Evolutionary conservation across 345 rosid genomes (phyloP).

Genomic region (Eucalyptus erythrocorys): DNA sequence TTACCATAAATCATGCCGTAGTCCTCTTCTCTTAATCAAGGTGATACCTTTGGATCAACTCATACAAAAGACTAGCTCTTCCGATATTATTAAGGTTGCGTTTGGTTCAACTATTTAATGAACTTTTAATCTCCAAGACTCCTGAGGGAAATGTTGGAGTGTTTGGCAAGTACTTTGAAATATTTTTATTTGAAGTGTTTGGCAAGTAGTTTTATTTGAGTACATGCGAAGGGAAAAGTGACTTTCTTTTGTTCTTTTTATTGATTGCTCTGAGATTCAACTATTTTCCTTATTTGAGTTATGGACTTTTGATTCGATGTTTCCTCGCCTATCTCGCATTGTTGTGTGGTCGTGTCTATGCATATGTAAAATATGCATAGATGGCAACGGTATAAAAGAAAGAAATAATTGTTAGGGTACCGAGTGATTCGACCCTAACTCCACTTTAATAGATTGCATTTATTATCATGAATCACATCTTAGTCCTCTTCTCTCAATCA

Average conservation of each 20-base stretch:
- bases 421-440: not conserved
- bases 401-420: not conserved
- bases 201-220: not conserved
- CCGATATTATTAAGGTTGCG: fast-evolving
- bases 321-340: not conserved
- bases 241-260: too few relatives aligned
- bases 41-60: not conserved
- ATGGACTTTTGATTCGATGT: not conserved
- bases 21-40: not conserved
- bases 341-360: not conserved
- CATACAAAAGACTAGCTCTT: not conserved
- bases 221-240: not conserved
- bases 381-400: fast-evolving
- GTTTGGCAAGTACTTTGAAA: too few relatives aligned
- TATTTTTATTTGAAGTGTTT: too few relatives aligned
- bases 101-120: fast-evolving
- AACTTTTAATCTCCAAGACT: too few relatives aligned
- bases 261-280: fast-evolving
- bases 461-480: not conserved
- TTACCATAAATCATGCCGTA: fast-evolving
- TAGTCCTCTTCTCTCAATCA: not conserved
- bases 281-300: fast-evolving
- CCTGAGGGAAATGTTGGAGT: fast-evolving
- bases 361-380: fast-evolving
- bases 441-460: not conserved